Percentiles rank a stretch among this genome's conserved stretches.
Evolutionary conservation across 2,329 filamentous ascomycete genomes (phyloP).

Genomic region (Dendryphion nanum): DNA sequence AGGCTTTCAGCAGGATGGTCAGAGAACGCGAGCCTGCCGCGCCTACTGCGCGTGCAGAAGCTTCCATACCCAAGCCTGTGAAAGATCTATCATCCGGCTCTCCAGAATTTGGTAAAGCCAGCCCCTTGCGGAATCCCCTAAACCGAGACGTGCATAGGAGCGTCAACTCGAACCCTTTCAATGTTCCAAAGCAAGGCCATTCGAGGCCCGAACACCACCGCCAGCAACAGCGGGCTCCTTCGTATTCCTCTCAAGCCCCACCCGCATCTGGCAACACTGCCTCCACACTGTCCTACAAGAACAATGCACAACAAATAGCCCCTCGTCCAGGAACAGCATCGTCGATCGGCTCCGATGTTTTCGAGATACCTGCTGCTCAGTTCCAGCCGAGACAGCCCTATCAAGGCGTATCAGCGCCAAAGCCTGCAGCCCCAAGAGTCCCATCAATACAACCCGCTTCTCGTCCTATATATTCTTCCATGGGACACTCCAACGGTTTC

Average conservation of each 20-base stretch:
- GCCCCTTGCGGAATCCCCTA: conserved; percentile 53
- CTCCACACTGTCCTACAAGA: conserved; percentile 15
- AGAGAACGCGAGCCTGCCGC: conserved; percentile 49
- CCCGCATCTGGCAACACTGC: conserved; percentile 4
- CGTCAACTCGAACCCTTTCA: conserved; percentile 46
- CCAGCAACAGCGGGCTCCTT: conserved; percentile 20
- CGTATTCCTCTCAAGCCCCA: conserved; percentile 10
- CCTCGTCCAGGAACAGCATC: conserved; percentile 27
- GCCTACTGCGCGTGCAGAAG: conserved; percentile 32
- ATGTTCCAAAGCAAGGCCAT: conserved; percentile 51
- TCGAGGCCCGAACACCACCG: conserved; percentile 53
- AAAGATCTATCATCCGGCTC: conserved; percentile 28
- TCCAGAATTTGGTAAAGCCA: conserved; percentile 58
- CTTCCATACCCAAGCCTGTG: conserved; percentile 23
- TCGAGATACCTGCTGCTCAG: conserved; percentile 35
- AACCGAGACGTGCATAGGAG: conserved; percentile 31
- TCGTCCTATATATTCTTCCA: conserved; percentile 54
- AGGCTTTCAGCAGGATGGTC: conserved; percentile 43
- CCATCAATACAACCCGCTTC: conserved; percentile 51
- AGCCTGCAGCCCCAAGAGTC: conserved; percentile 47
- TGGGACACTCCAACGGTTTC: conserved; percentile 40
- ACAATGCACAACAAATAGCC: conserved; percentile 7
- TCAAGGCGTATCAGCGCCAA: conserved; percentile 45
- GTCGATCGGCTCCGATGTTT: conserved; percentile 29
- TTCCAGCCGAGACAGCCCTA: conserved; percentile 28